These are phyloP conservation scores for Diaporthe capsici DNA, from an alignment of 2,329 filamentous ascomycete genomes.

Conservation along the genomic window DNA sequence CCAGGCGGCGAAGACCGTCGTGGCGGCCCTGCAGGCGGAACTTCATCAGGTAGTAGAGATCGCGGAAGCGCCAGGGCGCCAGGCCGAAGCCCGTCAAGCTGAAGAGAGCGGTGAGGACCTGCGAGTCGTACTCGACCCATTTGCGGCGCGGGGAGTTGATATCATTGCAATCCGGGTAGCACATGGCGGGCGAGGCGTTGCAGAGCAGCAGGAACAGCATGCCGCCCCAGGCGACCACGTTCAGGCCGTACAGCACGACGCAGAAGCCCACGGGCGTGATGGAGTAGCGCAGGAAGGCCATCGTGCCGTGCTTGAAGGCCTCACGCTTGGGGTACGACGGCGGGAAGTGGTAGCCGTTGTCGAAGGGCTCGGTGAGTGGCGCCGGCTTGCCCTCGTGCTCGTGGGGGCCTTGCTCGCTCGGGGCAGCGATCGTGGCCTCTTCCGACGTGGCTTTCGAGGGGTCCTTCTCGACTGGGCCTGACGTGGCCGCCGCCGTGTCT, in stretches of 20 bases:
- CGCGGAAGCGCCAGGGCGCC: conserved; percentile 86
- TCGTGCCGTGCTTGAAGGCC: conserved; percentile 69
- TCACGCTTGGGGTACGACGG: conserved; percentile 72
- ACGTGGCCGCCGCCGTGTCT: neutral
- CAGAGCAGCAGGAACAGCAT: conserved; percentile 91
- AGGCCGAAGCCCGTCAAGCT: conserved; percentile 89
- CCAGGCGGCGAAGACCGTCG: conserved; percentile 75
- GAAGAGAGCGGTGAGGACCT: conserved; percentile 87
- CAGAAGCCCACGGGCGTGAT: conserved; percentile 82
- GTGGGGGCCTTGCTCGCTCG: conserved; percentile 42
- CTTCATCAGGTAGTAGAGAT: conserved; percentile 79
- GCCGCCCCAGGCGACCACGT: conserved; percentile 89
- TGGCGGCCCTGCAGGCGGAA: conserved; percentile 70
- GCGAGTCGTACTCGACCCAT: conserved; percentile 89
- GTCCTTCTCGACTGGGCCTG: conserved; percentile 16
- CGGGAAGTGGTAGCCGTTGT: conserved; percentile 77
- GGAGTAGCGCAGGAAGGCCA: conserved; percentile 80
- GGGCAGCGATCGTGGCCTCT: conserved; percentile 45
- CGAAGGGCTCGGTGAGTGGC: conserved; percentile 59
- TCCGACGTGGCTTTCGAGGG: conserved; percentile 42
- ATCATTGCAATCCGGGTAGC: conserved; percentile 76
- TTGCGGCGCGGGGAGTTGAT: conserved; percentile 82
- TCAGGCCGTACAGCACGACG: conserved; percentile 83
- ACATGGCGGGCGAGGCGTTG: conserved; percentile 82
- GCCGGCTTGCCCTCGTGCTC: conserved; percentile 40